These are phyloP conservation scores for Cornus controversa DNA, from an alignment of 148 eudicot genomes.

Conservation along the genomic window DNA sequence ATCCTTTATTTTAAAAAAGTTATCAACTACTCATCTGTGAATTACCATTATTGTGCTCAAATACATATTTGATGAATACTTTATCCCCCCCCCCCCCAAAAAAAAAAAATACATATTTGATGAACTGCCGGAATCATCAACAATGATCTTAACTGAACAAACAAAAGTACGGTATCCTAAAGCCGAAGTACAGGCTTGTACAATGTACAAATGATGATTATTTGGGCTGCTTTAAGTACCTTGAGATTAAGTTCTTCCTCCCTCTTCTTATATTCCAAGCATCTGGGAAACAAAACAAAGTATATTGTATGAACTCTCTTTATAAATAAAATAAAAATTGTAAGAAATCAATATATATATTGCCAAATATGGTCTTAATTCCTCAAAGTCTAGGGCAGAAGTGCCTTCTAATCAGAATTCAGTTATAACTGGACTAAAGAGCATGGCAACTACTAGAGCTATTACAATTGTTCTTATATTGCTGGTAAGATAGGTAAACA, in stretches of 20 bases:
- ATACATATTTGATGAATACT: not conserved
- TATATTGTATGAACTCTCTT: not conserved
- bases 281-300: constrained; percentile 36
- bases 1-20: not conserved
- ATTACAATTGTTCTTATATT: not conserved
- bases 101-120: not conserved
- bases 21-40: not conserved
- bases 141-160: too few species aligned
- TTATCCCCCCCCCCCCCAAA: too few species aligned
- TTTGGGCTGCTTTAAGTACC: constrained; percentile 33
- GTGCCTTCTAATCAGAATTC: not conserved
- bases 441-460: not conserved
- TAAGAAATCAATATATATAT: not conserved
- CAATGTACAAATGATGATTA: not conserved
- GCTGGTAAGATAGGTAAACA: not conserved
- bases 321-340: not conserved
- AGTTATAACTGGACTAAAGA: not conserved
- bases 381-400: not conserved
- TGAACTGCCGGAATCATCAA: too few species aligned
- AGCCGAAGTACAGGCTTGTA: constrained; percentile 1
- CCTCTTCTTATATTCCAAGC: constrained; percentile 46
- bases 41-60: not conserved
- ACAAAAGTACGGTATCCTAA: not conserved
- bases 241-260: constrained; percentile 50
- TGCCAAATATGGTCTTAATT: not conserved